These are phyloP conservation scores for Rhizophagus prolifer DNA, from an alignment of 192 early-diverging fungal species.

Conservation along the genomic window DNA sequence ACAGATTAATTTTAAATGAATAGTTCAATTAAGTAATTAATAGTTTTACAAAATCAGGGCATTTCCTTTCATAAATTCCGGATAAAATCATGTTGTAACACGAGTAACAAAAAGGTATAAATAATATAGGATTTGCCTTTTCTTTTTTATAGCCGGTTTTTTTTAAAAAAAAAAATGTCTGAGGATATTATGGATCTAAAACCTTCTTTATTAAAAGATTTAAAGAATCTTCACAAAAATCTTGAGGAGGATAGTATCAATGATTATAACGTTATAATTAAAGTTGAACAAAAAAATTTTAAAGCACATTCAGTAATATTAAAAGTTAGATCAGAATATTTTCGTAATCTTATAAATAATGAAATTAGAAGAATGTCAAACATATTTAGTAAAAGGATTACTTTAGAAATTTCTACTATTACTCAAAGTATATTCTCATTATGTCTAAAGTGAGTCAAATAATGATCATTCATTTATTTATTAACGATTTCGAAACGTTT, in stretches of 20 bases:
- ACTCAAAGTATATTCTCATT: background rate
- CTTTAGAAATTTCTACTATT: background rate
- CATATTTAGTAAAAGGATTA: background rate
- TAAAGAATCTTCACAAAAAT: background rate
- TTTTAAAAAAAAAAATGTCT: background rate
- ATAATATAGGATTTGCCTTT: background rate
- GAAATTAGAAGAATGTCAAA: background rate
- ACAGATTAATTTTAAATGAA: too few relatives aligned
- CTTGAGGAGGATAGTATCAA: background rate
- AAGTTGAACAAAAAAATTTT: background rate
- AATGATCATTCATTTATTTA: too few relatives aligned
- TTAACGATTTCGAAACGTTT: background rate
- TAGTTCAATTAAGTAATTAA: too few relatives aligned
- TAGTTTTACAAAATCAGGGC: too few relatives aligned
- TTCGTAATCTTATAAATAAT: background rate
- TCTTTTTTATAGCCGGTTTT: background rate
- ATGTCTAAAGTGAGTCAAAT: background rate
- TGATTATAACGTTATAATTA: constrained; percentile 5
- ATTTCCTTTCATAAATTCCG: too few relatives aligned
- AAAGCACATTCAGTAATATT: constrained; percentile 2
- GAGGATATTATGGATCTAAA: background rate
- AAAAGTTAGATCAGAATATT: background rate
- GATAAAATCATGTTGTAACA: too few relatives aligned
- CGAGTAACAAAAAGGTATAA: background rate
- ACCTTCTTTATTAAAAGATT: background rate